Evolutionary conservation across 2,329 filamentous ascomycete genomes (phyloP).

Genomic region (Neofusicoccum parvum): DNA sequence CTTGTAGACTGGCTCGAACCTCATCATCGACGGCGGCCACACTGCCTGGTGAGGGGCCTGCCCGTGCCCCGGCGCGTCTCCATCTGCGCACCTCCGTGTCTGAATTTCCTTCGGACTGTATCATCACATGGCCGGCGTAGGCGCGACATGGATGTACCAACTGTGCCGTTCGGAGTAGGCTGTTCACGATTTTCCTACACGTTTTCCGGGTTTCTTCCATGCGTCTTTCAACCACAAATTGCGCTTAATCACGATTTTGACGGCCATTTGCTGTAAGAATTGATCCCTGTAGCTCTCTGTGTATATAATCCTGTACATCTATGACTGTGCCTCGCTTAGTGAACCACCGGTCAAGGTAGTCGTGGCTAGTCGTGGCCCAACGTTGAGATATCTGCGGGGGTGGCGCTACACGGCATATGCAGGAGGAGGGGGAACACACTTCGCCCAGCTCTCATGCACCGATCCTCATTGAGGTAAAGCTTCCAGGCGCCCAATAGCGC

Average conservation of each 20-base stretch:
- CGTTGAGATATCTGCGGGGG: conserved; percentile 4
- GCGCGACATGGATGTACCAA: not conserved
- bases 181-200: not conserved
- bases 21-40: conserved; percentile 38
- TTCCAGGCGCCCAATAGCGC: not conserved
- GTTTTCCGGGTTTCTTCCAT: not conserved
- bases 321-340: too few relatives aligned
- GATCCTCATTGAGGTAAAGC: not conserved
- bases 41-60: conserved; percentile 33
- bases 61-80: not conserved
- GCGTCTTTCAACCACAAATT: not conserved
- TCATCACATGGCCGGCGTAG: not conserved
- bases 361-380: not conserved
- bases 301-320: not conserved
- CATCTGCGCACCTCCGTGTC: not conserved
- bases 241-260: too few relatives aligned
- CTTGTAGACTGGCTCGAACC: conserved; percentile 33
- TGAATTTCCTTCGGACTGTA: not conserved
- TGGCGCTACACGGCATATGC: conserved; percentile 3
- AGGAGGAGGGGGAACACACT: not conserved
- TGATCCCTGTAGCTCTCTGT: not conserved
- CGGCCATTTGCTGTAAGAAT: too few relatives aligned
- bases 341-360: too few relatives aligned
- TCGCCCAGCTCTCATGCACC: not conserved
- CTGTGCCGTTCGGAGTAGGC: not conserved